Evolutionary conservation across 1,284 basidiomycete genomes (phyloP).

Genomic region (Apiotrichum gamsii): DNA sequence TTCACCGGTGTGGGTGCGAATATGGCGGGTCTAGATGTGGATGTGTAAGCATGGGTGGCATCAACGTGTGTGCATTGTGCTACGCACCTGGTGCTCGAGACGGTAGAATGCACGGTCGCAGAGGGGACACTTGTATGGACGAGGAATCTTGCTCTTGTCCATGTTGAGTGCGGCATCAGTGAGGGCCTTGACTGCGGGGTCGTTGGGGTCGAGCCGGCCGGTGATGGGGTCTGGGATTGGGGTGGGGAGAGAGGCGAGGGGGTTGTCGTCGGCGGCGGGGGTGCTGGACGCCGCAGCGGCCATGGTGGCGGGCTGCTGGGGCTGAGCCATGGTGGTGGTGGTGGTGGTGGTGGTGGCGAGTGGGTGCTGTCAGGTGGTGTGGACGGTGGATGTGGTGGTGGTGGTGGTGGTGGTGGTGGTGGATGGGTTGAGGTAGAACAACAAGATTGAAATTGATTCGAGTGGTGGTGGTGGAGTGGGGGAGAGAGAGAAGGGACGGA

Average conservation of each 20-base stretch:
- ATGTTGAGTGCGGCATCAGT: conserved; percentile 48
- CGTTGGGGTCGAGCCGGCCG: conserved; percentile 48
- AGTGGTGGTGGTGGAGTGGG: background rate
- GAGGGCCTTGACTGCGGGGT: conserved; percentile 47
- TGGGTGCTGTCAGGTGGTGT: background rate
- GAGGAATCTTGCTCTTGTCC: conserved; percentile 54
- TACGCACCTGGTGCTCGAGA: conserved; percentile 76
- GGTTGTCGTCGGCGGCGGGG: conserved; percentile 15
- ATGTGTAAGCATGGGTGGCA: too few relatives aligned
- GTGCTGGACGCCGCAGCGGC: too few relatives aligned
- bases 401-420: too few relatives aligned
- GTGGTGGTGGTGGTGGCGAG: background rate
- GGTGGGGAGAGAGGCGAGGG: conserved; percentile 17
- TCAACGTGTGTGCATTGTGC: too few relatives aligned
- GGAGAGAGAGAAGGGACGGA: background rate
- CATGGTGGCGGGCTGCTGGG: conserved; percentile 8
- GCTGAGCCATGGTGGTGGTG: conserved; percentile 5
- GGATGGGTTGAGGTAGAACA: too few relatives aligned
- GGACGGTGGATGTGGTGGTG: background rate
- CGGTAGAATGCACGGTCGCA: conserved; percentile 86
- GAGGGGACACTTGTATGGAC: conserved; percentile 93
- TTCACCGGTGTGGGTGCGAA: conserved; percentile 96
- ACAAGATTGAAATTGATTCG: too few relatives aligned
- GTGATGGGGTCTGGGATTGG: conserved; percentile 47
- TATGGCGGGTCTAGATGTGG: conserved; percentile 93